phyloP scores from a whole-genome alignment of 2,329 filamentous ascomycete genomes.

The Hansfordia pulvinata region DNA sequence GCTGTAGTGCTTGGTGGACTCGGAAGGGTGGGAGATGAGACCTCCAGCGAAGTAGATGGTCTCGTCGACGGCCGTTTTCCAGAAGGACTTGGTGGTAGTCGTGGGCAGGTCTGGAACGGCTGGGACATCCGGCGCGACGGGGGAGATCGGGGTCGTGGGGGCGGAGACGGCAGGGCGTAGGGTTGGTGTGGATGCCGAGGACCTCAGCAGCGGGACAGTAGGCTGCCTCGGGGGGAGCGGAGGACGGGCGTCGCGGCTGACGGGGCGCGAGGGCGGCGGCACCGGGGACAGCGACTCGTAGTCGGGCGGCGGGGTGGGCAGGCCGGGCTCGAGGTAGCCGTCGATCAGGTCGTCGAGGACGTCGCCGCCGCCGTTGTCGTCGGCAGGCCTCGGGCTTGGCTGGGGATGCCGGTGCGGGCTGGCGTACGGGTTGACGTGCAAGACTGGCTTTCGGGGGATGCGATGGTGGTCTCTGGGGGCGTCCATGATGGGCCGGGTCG shows the following conservation, averaged over 20 bases:
- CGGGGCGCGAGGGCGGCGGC: background rate
- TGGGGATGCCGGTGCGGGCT: too few relatives aligned
- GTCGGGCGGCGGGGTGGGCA: background rate
- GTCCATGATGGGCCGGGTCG: too few relatives aligned
- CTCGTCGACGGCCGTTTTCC: slow-evolving; percentile 39
- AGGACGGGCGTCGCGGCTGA: background rate
- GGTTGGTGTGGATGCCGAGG: too few relatives aligned
- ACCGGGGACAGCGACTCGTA: background rate
- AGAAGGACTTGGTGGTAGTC: slow-evolving; percentile 13
- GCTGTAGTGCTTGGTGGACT: slow-evolving; percentile 52
- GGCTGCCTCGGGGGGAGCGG: background rate
- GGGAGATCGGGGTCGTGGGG: background rate
- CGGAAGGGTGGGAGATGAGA: slow-evolving; percentile 46
- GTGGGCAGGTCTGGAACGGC: too few relatives aligned
- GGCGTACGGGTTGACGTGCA: too few relatives aligned
- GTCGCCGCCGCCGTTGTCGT: too few relatives aligned
- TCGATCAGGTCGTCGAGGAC: slow-evolving; percentile 1
- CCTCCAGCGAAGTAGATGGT: slow-evolving; percentile 53
- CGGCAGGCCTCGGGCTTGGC: too few relatives aligned
- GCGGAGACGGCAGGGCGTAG: too few relatives aligned
- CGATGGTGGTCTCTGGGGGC: too few relatives aligned
- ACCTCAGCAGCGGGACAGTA: background rate
- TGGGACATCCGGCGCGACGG: background rate
- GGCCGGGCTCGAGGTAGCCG: background rate
- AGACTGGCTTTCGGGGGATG: too few relatives aligned